Evolutionary conservation across 164 flowering plant species (phyloP).

Genomic region (Magnolia sinica): DNA sequence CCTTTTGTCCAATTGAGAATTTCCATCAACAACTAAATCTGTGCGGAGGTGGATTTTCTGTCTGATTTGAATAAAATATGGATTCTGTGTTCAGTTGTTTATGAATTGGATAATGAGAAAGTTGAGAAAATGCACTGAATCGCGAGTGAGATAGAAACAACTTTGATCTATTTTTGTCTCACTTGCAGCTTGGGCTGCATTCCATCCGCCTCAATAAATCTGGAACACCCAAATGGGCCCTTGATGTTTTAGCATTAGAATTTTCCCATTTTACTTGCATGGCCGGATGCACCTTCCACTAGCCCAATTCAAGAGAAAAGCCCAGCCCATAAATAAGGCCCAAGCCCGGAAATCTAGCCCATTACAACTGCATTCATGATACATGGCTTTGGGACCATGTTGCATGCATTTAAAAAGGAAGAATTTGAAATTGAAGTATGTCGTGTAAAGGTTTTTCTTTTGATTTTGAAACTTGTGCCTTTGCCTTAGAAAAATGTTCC

Average conservation of each 20-base stretch:
- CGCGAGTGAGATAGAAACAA: neutral
- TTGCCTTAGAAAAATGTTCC: no score
- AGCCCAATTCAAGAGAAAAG: no score
- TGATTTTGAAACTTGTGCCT: no score
- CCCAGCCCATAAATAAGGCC: no score
- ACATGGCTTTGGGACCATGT: no score
- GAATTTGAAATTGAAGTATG: no score
- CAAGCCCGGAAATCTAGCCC: no score
- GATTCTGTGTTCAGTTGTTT: neutral
- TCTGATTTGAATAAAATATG: neutral
- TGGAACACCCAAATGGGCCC: neutral
- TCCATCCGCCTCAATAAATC: neutral
- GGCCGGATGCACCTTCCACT: no score
- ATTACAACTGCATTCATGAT: no score
- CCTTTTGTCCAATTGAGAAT: neutral
- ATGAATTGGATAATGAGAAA: neutral
- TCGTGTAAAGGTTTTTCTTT: no score
- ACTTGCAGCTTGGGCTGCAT: neutral
- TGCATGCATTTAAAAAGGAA: no score
- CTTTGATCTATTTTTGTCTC: neutral
- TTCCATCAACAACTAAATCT: neutral
- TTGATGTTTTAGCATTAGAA: neutral
- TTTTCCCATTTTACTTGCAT: no score
- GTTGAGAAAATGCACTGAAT: neutral
- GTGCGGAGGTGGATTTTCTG: neutral